A percentile compares a stretch with the other conserved stretches of the same genome.
These are phyloP conservation scores for Dissophora ornata DNA, from an alignment of 192 early-diverging fungal genomes.

Conservation along the genomic window DNA sequence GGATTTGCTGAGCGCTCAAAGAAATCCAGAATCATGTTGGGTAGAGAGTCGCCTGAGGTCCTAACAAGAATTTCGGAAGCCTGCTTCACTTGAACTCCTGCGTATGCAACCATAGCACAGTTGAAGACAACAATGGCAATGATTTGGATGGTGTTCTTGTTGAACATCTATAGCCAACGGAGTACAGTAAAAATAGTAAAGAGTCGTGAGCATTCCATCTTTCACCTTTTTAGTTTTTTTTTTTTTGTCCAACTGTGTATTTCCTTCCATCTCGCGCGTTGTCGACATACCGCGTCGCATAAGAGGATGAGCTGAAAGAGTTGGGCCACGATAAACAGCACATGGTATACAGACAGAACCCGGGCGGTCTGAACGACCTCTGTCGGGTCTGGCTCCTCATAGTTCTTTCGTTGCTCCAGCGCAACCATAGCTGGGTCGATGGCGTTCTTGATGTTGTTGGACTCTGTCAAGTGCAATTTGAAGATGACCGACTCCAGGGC, in stretches of 20 bases:
- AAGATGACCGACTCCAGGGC: conserved; percentile 66
- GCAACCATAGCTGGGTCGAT: background rate
- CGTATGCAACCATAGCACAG: conserved; percentile 70
- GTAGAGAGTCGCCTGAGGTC: conserved; percentile 10
- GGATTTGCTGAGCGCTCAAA: background rate
- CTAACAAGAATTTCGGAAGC: conserved; percentile 26
- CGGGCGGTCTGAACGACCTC: conserved; percentile 50
- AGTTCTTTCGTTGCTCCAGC: background rate
- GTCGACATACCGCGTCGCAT: conserved; percentile 91
- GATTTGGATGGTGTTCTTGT: conserved; percentile 95
- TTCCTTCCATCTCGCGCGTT: too few relatives aligned
- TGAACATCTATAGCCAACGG: conserved; percentile 67
- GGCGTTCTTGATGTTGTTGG: conserved; percentile 16
- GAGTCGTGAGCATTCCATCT: background rate
- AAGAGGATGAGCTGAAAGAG: conserved; percentile 84
- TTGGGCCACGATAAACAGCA: conserved; percentile 89
- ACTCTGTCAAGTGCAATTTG: conserved; percentile 44
- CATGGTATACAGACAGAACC: conserved; percentile 82
- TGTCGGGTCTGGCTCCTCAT: background rate
- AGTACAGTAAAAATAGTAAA: background rate
- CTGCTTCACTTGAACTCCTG: conserved; percentile 72
- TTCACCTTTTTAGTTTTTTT: background rate
- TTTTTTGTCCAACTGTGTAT: background rate
- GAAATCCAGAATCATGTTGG: conserved; percentile 26
- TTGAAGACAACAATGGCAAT: conserved; percentile 80